phyloP scores from a whole-genome alignment of 257 asterid species.

The Voacanga thouarsii region DNA sequence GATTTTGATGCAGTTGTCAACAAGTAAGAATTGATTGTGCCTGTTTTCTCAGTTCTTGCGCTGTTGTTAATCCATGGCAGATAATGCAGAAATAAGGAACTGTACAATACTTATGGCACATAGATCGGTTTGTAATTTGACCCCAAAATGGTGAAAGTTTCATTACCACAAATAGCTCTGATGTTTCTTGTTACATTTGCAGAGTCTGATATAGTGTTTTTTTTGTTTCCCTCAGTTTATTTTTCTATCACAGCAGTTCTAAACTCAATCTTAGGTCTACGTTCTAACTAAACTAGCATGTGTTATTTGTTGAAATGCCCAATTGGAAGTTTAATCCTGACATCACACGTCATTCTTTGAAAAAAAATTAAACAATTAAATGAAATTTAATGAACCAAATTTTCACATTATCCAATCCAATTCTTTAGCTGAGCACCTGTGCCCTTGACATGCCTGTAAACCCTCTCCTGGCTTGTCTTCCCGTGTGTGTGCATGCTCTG shows the following conservation, averaged over 20 bases:
- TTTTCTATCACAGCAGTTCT: neutral
- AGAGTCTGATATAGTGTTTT: too few relatives aligned
- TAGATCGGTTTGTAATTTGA: neutral
- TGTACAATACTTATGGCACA: neutral
- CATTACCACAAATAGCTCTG: neutral
- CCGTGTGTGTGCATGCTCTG: neutral
- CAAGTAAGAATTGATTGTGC: slow-evolving; percentile 52
- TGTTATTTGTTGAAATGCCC: neutral
- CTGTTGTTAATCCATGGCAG: neutral
- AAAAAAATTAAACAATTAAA: neutral
- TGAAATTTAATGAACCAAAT: neutral
- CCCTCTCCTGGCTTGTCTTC: too few relatives aligned
- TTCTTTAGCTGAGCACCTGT: neutral
- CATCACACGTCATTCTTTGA: neutral
- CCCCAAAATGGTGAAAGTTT: neutral
- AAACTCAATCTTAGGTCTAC: neutral
- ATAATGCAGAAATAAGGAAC: neutral
- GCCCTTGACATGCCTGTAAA: neutral
- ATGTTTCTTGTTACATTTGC: neutral
- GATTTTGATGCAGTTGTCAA: slow-evolving; percentile 87
- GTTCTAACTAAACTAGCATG: neutral
- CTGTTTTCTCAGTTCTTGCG: neutral
- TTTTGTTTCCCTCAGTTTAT: neutral
- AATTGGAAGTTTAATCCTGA: neutral
- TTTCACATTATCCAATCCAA: neutral